These are phyloP conservation scores for Termitomyces sp. DNA, from an alignment of 768 basidiomycete genomes.

Conservation along the genomic window DNA sequence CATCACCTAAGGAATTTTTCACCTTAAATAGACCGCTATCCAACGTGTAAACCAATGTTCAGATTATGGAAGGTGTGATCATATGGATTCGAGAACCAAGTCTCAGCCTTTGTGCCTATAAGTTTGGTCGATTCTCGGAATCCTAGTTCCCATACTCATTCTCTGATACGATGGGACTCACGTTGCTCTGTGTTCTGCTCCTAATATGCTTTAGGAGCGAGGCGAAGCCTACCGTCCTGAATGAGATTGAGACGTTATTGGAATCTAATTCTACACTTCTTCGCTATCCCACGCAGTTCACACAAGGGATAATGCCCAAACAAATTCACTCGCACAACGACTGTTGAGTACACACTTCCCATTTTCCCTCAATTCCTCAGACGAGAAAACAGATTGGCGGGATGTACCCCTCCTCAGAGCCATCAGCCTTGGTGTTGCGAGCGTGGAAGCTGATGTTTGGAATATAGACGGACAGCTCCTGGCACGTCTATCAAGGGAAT, in stretches of 20 bases:
- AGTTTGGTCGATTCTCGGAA: background rate
- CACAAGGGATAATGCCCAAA: constrained; percentile 41
- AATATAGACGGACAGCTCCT: constrained; percentile 36
- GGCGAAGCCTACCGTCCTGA: constrained; percentile 10
- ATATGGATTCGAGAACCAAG: background rate
- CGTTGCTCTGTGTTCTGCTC: background rate
- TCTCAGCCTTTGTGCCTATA: background rate
- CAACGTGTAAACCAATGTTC: background rate
- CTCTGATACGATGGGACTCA: constrained; percentile 4
- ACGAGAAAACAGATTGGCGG: constrained; percentile 36
- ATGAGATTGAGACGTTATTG: constrained; percentile 18
- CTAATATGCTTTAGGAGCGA: background rate
- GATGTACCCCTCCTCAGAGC: constrained; percentile 44
- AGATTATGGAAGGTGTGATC: background rate
- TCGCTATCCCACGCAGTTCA: constrained; percentile 40
- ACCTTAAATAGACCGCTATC: background rate
- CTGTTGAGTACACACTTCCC: constrained; percentile 24
- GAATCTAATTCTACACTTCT: constrained; percentile 31
- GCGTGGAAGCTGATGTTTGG: constrained; percentile 52
- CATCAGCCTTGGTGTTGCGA: constrained; percentile 40
- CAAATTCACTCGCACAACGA: constrained; percentile 51
- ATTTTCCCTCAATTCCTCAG: background rate
- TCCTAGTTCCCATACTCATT: background rate
- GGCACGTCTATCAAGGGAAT: constrained; percentile 19
- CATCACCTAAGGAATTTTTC: background rate